Percentiles rank a stretch among this genome's conserved stretches.
Evolutionary conservation across 768 basidiomycete species (phyloP).

Genomic region (Tricholoma furcatifolium): DNA sequence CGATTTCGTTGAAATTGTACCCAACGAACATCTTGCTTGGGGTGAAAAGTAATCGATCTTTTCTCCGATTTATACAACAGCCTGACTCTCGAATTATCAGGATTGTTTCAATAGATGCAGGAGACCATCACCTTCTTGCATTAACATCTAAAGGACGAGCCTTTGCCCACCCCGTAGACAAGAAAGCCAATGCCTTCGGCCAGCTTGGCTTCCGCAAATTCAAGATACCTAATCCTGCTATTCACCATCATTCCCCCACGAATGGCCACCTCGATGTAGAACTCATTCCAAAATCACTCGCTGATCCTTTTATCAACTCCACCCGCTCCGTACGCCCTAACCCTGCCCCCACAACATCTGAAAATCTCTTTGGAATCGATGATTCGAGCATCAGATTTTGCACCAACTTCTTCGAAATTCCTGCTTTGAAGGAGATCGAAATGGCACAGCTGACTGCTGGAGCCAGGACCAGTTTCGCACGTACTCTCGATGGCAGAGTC

Average conservation of each 20-base stretch:
- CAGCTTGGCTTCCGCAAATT: conserved; percentile 81
- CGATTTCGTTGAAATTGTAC: conserved; percentile 61
- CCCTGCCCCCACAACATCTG: conserved; percentile 25
- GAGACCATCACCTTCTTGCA: conserved; percentile 70
- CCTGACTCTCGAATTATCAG: conserved; percentile 32
- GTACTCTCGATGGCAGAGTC: conserved; percentile 67
- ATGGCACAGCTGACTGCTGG: conserved; percentile 75
- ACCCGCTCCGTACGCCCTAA: conserved; percentile 38
- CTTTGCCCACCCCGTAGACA: conserved; percentile 74
- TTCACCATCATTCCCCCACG: conserved; percentile 19
- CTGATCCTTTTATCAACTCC: conserved; percentile 48
- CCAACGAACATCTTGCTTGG: conserved; percentile 53
- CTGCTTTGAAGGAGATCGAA: conserved; percentile 60
- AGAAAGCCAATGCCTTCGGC: conserved; percentile 73
- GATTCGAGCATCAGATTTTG: conserved; percentile 60
- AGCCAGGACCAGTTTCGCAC: conserved; percentile 67
- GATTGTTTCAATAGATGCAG: conserved; percentile 72
- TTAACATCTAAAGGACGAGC: conserved; percentile 73
- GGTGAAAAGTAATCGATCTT: conserved; percentile 59
- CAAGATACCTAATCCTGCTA: conserved; percentile 41
- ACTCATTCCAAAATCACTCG: conserved; percentile 54
- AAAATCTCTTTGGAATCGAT: conserved; percentile 31
- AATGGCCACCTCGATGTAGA: conserved; percentile 44
- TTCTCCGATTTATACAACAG: not conserved
- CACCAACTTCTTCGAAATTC: conserved; percentile 73